These are phyloP conservation scores for Populus euphratica DNA, from an alignment of 345 rosid genomes.

Conservation along the genomic window DNA sequence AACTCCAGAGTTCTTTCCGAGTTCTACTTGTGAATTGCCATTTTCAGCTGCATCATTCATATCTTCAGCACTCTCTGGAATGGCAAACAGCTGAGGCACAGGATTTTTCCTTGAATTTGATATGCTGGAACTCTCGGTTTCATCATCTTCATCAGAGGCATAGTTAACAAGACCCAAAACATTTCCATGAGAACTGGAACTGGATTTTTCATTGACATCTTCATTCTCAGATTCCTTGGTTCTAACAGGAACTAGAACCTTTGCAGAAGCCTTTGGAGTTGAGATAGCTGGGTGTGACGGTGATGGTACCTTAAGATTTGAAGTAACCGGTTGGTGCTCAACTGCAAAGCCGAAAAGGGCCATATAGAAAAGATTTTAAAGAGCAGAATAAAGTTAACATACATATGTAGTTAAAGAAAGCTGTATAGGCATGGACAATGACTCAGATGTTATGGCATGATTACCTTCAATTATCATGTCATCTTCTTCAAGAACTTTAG, in stretches of 20 bases:
- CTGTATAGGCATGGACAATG: background rate
- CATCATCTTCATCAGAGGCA: slow-evolving; percentile 81
- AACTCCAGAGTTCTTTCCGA: slow-evolving; percentile 19
- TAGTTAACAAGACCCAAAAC: slow-evolving; percentile 89
- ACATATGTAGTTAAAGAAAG: slow-evolving; percentile 14
- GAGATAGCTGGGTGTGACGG: slow-evolving; percentile 37
- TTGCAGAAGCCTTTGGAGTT: slow-evolving; percentile 48
- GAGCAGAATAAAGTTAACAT: background rate
- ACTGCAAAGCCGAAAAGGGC: slow-evolving; percentile 32
- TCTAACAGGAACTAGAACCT: slow-evolving; percentile 45
- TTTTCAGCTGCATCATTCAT: slow-evolving; percentile 32
- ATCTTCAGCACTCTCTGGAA: slow-evolving; percentile 30
- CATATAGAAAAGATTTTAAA: slow-evolving; percentile 2
- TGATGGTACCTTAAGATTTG: slow-evolving; percentile 37
- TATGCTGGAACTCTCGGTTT: slow-evolving; percentile 41
- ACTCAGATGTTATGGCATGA: slow-evolving; percentile 6
- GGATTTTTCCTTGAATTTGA: slow-evolving; percentile 28
- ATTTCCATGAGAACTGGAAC: slow-evolving; percentile 62
- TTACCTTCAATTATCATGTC: slow-evolving; percentile 55
- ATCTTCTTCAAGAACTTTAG: slow-evolving; percentile 80
- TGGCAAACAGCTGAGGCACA: slow-evolving; percentile 31
- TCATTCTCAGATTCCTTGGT: slow-evolving; percentile 34
- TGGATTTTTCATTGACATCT: slow-evolving; percentile 44
- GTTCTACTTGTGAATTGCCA: slow-evolving; percentile 31
- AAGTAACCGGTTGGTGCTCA: slow-evolving; percentile 29